Base-by-base conservation (phyloP, 1,139 yeast genomes). In the Scheffersomyces quercinus region DNA sequence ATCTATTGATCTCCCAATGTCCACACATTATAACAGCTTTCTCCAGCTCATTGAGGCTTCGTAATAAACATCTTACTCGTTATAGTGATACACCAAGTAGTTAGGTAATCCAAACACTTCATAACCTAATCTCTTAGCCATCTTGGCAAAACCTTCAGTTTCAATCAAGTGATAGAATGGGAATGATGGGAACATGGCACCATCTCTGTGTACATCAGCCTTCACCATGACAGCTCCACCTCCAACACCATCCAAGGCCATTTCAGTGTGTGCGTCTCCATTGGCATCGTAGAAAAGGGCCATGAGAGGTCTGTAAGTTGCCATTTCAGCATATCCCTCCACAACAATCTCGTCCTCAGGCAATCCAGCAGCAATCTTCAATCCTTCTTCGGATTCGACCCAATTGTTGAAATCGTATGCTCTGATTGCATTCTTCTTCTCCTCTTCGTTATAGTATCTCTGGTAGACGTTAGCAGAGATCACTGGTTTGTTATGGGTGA, bases 121-220 rank as follows among this genome's bases (percentile, higher is more conserved):
- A 67, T 93, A 91, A 28, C 96, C 96, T 49, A 93, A 75, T 55
- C 99, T 77, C 66, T 88, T 88, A 36, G 97, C 97, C 99, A 93
- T 93, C 66, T 88, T 89, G 26, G 99, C 98, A 68, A 93, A 93
- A 16, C 99, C 99, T 69, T 93, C 99, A 6, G 98, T 90, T 70
- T 93, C 99, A 53, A 93, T 90, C 67, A 93, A 77, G 62, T 93
- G 96, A 65, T 93, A 91, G 73, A 93, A 93, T 48, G 99, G 95
- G 81, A 93, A 93, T 34, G 95, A 88, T 14, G 99, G 99, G 80
- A 93, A 93, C 97, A 91, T 91, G 45, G 98, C 98, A 41, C 99
- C 99, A 64, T 93, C 99, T 63, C 99, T 80, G 68, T 93, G 99
- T 45, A 93, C 99, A 54, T 90, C 97, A 8, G 98, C 96, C 64